Evolutionary conservation across 257 asterid species (phyloP).

Genomic region (Linderniella brevidens): DNA sequence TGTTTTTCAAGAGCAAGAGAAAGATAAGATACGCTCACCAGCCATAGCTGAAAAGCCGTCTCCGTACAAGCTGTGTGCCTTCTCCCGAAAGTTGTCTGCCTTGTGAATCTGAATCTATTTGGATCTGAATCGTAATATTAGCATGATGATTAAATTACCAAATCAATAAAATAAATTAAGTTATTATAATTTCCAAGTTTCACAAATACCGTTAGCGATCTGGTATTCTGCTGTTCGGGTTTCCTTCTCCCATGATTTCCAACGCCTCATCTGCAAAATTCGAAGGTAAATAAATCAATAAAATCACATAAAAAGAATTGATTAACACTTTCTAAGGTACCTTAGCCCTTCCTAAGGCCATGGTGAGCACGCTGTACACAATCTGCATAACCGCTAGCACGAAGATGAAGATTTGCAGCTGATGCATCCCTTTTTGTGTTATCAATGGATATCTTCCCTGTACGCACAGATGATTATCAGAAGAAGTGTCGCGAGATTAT

Average conservation of each 20-base stretch:
- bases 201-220: slow-evolving; percentile 28
- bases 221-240: slow-evolving; percentile 32
- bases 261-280: slow-evolving; percentile 30
- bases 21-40: slow-evolving; percentile 21
- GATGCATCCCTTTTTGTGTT: slow-evolving; percentile 24
- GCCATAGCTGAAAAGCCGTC: slow-evolving; percentile 22
- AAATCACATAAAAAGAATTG: neutral
- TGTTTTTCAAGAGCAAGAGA: too few species aligned
- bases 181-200: too few species aligned
- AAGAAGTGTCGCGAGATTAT: neutral
- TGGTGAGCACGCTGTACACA: slow-evolving; percentile 33
- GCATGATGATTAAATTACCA: too few species aligned
- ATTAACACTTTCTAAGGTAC: slow-evolving; percentile 9
- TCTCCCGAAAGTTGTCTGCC: slow-evolving; percentile 42
- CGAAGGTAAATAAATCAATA: neutral
- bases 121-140: slow-evolving; percentile 23
- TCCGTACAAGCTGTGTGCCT: slow-evolving; percentile 23
- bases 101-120: slow-evolving; percentile 27
- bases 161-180: too few species aligned
- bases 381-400: slow-evolving; percentile 47
- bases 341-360: slow-evolving; percentile 47
- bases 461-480: neutral
- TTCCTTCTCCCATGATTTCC: slow-evolving; percentile 54
- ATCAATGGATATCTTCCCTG: slow-evolving; percentile 37
- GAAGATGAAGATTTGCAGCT: slow-evolving; percentile 34